Percentiles rank a stretch among this genome's conserved stretches.
Evolutionary conservation across 805 yeast genomes (phyloP).

Genomic region (Yamadazyma endophytica): DNA sequence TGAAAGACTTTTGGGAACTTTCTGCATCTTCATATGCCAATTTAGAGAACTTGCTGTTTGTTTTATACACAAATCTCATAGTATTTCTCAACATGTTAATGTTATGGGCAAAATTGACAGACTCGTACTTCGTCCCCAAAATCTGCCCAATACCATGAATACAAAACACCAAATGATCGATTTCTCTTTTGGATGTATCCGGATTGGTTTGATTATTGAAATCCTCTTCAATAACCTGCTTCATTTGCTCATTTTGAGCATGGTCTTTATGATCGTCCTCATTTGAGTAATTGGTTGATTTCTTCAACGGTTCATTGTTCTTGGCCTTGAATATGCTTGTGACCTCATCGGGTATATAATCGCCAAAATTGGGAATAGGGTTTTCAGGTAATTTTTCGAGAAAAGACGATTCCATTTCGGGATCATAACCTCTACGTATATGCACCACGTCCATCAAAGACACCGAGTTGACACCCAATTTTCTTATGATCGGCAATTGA

Average conservation of each 20-base stretch:
- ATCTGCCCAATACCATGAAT: slow-evolving; percentile 95
- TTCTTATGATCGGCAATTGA: slow-evolving; percentile 33
- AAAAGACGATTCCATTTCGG: slow-evolving; percentile 25
- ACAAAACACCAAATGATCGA: slow-evolving; percentile 73
- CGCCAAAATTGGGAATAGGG: slow-evolving; percentile 30
- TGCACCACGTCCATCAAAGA: slow-evolving; percentile 45
- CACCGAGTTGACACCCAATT: slow-evolving; percentile 29
- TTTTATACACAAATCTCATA: slow-evolving; percentile 46
- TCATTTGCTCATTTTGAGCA: slow-evolving; percentile 26
- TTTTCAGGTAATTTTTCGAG: slow-evolving; percentile 27
- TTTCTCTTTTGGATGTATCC: slow-evolving; percentile 24
- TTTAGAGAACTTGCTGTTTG: slow-evolving; percentile 36
- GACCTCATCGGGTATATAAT: slow-evolving; percentile 27
- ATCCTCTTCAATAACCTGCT: slow-evolving; percentile 47
- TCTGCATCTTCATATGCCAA: slow-evolving; percentile 25
- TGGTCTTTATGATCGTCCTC: slow-evolving; percentile 8
- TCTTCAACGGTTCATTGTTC: slow-evolving; percentile 18
- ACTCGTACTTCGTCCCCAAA: slow-evolving; percentile 71
- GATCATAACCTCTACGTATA: slow-evolving; percentile 48
- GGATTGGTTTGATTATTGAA: slow-evolving; percentile 32
- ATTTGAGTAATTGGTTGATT: slow-evolving; percentile 11
- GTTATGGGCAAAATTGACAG: slow-evolving; percentile 83
- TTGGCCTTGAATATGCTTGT: slow-evolving; percentile 15
- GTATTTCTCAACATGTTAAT: slow-evolving; percentile 61
- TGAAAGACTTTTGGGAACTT: slow-evolving; percentile 16